Evolutionary conservation across 805 yeast species (phyloP), one percentile per base, ranked within the genome.

Genomic region (Candida easanensis): DNA sequence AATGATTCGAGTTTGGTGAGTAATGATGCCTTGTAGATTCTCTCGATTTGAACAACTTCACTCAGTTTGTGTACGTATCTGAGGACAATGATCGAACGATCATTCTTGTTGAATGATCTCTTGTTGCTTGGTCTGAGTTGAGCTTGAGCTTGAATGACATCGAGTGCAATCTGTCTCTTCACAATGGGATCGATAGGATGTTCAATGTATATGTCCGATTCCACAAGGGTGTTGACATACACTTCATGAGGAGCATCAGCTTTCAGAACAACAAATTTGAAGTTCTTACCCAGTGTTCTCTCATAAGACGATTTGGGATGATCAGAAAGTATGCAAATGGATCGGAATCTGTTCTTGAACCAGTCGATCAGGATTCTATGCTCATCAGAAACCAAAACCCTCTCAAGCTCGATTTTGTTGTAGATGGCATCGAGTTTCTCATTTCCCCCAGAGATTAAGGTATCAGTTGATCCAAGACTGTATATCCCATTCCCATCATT

Each of bases 351-450:
- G 66, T 84, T 84, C 55, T 81, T 82, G 36, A 69, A 57, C 73
- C 80, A 84, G 56, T 84, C 90, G 16, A 80, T 71, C 43, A 82
- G 65, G 11, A 84, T 79, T 20, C 89, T 67, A 56, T 82, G 80
- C 43, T 81, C 82, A 58, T 83, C 87, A 13, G 63, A 49, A n/a
- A 68, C 42, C 33, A 83, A 47, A 7, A 62, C 49, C 9, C 54
- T 48, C 38, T 69, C 68, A 51, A 84, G 79, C 27, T 58, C 68
- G 0, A 49, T 40, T 33, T 69, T 60, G 57, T 80, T 80, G 56
- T 82, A 84, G 51, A 77, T 66, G 13, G 61, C 48, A 55, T 84
- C 89, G 42, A 83, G 63, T 50, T 77, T 79, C 7, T 52, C 58
- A 28, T 44, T 53, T 6, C 43, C 33, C 10, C 14, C 7, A 14